phyloP scores from a whole-genome alignment of 1,284 basidiomycete genomes.

The Leccinum pachyderme region DNA sequence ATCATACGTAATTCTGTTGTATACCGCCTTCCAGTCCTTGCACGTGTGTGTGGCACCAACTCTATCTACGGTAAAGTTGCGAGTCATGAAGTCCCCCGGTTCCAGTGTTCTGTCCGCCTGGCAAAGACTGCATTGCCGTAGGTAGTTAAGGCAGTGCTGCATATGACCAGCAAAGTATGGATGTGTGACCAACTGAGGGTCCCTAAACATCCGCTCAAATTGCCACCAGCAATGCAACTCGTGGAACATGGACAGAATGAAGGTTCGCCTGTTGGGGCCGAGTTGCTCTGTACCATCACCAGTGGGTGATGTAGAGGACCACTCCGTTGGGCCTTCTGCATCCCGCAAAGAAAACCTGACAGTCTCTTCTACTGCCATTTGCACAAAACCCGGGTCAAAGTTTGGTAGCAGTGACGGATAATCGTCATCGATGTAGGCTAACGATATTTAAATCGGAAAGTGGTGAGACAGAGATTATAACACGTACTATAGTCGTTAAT shows the following conservation, averaged over 20 bases:
- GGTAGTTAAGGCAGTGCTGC: slow-evolving; percentile 7
- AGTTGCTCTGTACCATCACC: background rate
- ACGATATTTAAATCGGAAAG: background rate
- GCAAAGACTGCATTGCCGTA: slow-evolving; percentile 6
- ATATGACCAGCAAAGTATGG: background rate
- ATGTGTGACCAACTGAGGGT: background rate
- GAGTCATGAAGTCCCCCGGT: background rate
- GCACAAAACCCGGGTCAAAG: background rate
- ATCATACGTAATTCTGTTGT: slow-evolving; percentile 4
- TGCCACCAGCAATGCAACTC: slow-evolving; percentile 1
- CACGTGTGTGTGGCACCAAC: background rate
- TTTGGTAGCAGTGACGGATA: background rate
- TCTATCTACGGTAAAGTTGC: slow-evolving; percentile 1
- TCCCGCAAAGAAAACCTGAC: background rate
- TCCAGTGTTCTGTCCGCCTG: slow-evolving; percentile 5
- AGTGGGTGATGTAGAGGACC: background rate
- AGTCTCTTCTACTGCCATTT: background rate
- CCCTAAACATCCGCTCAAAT: background rate
- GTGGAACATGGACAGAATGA: background rate
- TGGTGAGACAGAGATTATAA: background rate
- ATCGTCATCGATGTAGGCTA: background rate
- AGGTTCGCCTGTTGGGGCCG: background rate
- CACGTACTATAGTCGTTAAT: slow-evolving; percentile 1
- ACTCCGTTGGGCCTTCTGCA: background rate
- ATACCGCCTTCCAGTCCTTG: slow-evolving; percentile 3